Conservation (phyloP, 2,329 filamentous ascomycete genomes). For the Ascosphaera pollenicola region DNA sequence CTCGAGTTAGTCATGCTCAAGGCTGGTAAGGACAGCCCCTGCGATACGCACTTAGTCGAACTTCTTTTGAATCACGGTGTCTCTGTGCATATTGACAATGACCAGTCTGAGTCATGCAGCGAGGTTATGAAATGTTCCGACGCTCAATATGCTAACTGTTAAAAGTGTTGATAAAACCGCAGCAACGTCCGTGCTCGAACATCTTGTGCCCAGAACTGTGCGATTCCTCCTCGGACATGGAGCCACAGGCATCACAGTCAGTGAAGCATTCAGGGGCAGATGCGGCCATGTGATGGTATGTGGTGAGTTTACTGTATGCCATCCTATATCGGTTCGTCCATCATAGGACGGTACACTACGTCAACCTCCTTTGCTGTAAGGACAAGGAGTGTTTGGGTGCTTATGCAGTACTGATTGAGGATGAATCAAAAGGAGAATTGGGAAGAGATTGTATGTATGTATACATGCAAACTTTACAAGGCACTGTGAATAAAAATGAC, state of each 20-base stretch:
- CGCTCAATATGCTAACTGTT: constrained; percentile 5
- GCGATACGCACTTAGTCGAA: constrained; percentile 17
- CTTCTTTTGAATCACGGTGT: constrained; percentile 32
- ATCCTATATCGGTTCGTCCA: too few relatives aligned
- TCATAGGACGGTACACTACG: too few relatives aligned
- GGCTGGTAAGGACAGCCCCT: constrained; percentile 5
- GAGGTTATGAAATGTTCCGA: constrained; percentile 3
- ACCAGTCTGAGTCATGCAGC: constrained; percentile 23
- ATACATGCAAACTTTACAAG: too few relatives aligned
- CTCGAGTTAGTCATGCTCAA: constrained; percentile 6
- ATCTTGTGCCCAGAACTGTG: constrained; percentile 9
- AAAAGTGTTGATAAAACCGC: constrained; percentile 2
- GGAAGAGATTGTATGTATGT: too few relatives aligned
- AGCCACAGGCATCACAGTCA: constrained; percentile 17
- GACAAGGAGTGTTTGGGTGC: too few relatives aligned
- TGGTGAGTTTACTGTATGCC: too few relatives aligned
- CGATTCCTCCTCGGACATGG: constrained; percentile 22
- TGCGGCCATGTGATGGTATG: too few relatives aligned
- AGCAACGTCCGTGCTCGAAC: constrained; percentile 5
- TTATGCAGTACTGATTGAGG: too few relatives aligned
- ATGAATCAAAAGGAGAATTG: too few relatives aligned
- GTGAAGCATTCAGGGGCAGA: constrained; percentile 26
- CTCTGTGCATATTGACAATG: constrained; percentile 31
- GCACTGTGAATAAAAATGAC: too few relatives aligned
- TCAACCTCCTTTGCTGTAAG: too few relatives aligned